These are phyloP conservation scores for Linnemannia zychae DNA, from an alignment of 192 early-diverging fungal genomes.

Conservation along the genomic window DNA sequence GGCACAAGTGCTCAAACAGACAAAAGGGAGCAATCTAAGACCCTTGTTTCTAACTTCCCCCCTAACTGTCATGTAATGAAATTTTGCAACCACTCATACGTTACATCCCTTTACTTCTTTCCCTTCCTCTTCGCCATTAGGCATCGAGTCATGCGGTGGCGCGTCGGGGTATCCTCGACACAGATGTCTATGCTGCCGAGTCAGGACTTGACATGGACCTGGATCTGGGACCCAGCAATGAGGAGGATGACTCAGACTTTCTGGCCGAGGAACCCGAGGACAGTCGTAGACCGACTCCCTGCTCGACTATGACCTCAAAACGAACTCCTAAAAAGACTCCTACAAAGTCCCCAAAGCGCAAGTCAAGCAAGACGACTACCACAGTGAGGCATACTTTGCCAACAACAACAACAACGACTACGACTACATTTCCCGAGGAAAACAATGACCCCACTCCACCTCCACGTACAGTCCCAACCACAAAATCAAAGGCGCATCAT, in stretches of 20 bases:
- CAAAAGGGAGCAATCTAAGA: background rate
- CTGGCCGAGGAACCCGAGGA: background rate
- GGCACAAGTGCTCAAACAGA: background rate
- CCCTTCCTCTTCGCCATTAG: background rate
- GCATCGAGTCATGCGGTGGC: background rate
- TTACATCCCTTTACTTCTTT: background rate
- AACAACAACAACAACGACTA: slow-evolving; percentile 14
- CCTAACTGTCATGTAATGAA: background rate
- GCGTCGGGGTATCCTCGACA: background rate
- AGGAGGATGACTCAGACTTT: background rate
- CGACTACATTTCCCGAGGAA: background rate
- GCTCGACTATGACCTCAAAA: background rate
- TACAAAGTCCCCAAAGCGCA: background rate
- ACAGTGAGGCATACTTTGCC: background rate
- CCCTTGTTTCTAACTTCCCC: background rate
- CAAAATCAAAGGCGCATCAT: background rate
- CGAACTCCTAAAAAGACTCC: background rate
- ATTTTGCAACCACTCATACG: background rate
- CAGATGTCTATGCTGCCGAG: background rate
- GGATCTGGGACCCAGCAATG: background rate
- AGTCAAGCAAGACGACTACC: background rate
- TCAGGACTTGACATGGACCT: slow-evolving; percentile 1
- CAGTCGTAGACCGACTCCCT: background rate
- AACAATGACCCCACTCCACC: background rate
- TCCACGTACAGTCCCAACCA: background rate